These are phyloP conservation scores for Chionographis japonica DNA, from an alignment of 106 monocot species.

Conservation along the genomic window DNA sequence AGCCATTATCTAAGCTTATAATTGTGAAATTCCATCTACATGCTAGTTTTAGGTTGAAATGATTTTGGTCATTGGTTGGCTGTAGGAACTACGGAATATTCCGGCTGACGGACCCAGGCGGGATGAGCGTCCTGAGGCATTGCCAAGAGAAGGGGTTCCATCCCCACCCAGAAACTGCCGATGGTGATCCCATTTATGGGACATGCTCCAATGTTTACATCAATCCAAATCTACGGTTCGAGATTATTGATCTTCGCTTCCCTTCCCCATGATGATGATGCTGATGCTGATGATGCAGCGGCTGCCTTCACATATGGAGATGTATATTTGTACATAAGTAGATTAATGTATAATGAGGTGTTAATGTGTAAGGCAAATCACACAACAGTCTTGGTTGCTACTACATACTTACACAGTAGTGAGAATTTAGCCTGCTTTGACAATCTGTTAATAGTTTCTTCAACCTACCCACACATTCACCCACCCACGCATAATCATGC, in stretches of 20 bases:
- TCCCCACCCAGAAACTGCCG: slow-evolving; percentile 46
- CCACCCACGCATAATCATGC: too few relatives aligned
- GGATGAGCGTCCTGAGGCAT: slow-evolving; percentile 38
- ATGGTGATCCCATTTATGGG: slow-evolving; percentile 61
- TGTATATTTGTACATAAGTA: too few relatives aligned
- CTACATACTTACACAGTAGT: too few relatives aligned
- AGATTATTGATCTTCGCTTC: slow-evolving; percentile 68
- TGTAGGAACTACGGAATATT: slow-evolving; percentile 62
- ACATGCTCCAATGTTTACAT: slow-evolving; percentile 53
- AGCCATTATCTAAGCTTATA: too few relatives aligned
- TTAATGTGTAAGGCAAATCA: too few relatives aligned
- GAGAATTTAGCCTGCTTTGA: too few relatives aligned
- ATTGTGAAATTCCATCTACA: neutral
- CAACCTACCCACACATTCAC: too few relatives aligned
- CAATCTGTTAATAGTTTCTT: too few relatives aligned
- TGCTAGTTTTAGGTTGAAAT: neutral
- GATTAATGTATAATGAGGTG: too few relatives aligned
- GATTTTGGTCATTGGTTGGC: neutral
- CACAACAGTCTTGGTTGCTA: too few relatives aligned
- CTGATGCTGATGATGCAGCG: neutral
- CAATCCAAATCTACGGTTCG: slow-evolving; percentile 73
- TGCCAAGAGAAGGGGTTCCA: slow-evolving; percentile 74
- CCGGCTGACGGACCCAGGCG: slow-evolving; percentile 56
- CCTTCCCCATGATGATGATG: neutral
- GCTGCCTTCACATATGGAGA: neutral